These are phyloP conservation scores for Balakata baccata DNA, from an alignment of 345 rosid genomes.

Conservation along the genomic window DNA sequence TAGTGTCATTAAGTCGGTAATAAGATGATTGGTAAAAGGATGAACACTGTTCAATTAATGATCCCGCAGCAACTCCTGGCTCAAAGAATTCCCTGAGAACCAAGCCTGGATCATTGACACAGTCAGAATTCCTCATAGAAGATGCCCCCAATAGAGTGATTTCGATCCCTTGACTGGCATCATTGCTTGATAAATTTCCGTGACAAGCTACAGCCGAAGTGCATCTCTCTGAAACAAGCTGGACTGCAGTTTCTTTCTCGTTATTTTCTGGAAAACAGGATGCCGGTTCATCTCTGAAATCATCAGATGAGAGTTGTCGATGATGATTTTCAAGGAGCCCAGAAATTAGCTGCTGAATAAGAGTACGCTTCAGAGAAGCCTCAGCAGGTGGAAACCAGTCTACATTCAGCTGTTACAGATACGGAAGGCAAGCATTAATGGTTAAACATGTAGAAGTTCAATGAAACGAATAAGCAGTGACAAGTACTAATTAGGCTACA, in stretches of 20 bases:
- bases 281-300: conserved; percentile 35
- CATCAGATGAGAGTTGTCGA: conserved; percentile 37
- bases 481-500: background rate
- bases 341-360: conserved; percentile 70
- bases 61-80: conserved; percentile 58
- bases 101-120: conserved; percentile 62
- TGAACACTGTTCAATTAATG: conserved; percentile 63
- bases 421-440: conserved; percentile 8
- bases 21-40: conserved; percentile 58
- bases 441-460: conserved; percentile 9
- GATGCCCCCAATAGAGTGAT: conserved; percentile 61
- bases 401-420: conserved; percentile 56
- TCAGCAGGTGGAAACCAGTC: conserved; percentile 90
- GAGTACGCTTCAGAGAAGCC: conserved; percentile 87
- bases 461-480: conserved; percentile 10
- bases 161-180: conserved; percentile 58
- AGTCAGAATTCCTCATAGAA: conserved; percentile 52
- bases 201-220: conserved; percentile 39
- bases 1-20: conserved; percentile 47
- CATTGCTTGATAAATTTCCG: conserved; percentile 42
- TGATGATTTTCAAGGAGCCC: conserved; percentile 59
- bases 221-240: conserved; percentile 44
- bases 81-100: conserved; percentile 79
- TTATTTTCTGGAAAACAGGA: conserved; percentile 39
- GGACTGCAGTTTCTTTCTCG: conserved; percentile 36